Evolutionary conservation across 768 basidiomycete genomes (phyloP), one percentile per base, ranked within the genome.

Genomic region (Mycena haematopus): DNA sequence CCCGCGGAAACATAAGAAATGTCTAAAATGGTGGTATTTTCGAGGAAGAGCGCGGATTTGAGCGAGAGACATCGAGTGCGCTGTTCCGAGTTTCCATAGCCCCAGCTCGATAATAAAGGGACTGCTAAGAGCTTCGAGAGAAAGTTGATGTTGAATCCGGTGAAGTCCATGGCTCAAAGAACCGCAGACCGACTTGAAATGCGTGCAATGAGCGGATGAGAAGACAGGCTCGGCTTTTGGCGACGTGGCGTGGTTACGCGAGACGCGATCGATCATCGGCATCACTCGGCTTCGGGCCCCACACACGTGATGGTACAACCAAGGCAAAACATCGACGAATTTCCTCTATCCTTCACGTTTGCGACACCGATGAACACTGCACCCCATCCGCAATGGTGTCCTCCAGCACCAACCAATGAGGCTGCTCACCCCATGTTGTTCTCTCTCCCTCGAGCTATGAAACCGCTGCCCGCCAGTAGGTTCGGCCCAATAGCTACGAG

Each of bases 21-120:
- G 46, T 56, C 56, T 15, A 54, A 14, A 31, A 64, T 56, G 14
- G 63, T 59, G 6, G 63, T 64, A 35, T 64, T 64, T 33, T 59
- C 52, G n/a, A 64, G 56, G 8, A 49, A 15, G 14, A 64, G 52
- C 27, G 53, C 47, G 8, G 63, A 55, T 33, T 64, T 64, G 24
- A 64, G 58, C 17, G 63, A 27, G n/a, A 64, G 36, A 29, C 63
- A 64, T 38, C 22, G 40, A 14, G 52, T 8, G 42, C 46, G 35
- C 27, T 33, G 50, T 29, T 38, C 24, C 35, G 44, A 45, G 22
- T 42, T 21, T 53, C 51, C 51, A 8, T 58, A 21, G 19, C 19
- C 27, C 47, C 47, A 50, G 33, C 50, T 11, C 31, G 47, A 50
- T 36, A 60, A n/a, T 29, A 60, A 33, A 9, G 58, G 29, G 19